Conservation (phyloP, 2,329 filamentous ascomycete genomes). For the Corinectria fuckeliana region DNA sequence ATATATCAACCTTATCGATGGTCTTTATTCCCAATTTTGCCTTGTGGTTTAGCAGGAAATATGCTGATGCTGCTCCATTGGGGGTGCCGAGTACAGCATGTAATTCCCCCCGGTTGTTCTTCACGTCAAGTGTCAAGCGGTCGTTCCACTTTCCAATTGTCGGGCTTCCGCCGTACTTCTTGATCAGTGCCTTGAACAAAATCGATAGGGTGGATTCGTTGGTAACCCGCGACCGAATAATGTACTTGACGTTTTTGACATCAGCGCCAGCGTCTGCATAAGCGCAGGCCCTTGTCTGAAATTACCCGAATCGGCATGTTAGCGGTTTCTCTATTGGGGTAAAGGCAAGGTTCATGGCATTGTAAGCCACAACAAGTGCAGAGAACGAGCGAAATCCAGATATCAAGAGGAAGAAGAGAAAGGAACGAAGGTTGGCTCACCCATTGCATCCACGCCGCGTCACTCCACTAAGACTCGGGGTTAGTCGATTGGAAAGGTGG, state of each 20-base stretch:
- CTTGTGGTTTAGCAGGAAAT: constrained; percentile 17
- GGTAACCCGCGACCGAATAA: constrained; percentile 3
- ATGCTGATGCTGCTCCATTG: constrained; percentile 9
- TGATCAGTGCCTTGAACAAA: constrained; percentile 7
- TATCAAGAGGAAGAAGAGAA: neutral
- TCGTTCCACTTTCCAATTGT: constrained; percentile 9
- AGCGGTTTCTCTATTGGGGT: neutral
- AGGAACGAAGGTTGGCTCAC: neutral
- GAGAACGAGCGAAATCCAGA: neutral
- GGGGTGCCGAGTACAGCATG: constrained; percentile 12
- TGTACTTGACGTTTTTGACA: constrained; percentile 5
- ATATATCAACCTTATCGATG: constrained; percentile 18
- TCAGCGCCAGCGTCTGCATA: neutral
- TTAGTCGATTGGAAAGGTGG: neutral
- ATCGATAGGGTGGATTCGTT: constrained; percentile 1
- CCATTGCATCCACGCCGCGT: constrained; percentile 13
- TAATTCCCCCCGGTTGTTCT: constrained; percentile 1
- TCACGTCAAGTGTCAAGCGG: neutral
- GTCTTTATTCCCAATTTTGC: constrained; percentile 1
- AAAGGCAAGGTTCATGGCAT: too few relatives aligned
- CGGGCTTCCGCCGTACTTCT: neutral
- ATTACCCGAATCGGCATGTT: neutral
- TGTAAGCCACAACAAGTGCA: too few relatives aligned
- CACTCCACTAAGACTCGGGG: constrained; percentile 10
- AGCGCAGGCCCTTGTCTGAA: neutral